Conservation (phyloP, 495 filamentous ascomycete genomes). For the Gamarada debralockiae region DNA sequence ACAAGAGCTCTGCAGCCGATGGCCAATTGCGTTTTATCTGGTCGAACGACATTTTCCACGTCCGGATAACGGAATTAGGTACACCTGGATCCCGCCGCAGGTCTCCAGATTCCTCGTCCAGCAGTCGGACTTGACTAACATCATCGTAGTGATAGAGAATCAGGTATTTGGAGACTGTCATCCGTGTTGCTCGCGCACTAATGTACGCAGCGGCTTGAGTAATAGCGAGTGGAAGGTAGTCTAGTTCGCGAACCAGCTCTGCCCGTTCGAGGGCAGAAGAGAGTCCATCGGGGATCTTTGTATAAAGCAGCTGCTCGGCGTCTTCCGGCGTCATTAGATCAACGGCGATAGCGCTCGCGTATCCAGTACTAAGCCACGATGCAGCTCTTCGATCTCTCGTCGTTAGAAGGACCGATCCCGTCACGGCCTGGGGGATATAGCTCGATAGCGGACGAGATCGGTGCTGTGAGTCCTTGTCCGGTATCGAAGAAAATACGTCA, state of each 20-base stretch:
- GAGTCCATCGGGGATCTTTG: conserved; percentile 33
- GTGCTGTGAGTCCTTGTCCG: background rate
- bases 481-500: conserved; percentile 23
- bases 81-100: conserved; percentile 29
- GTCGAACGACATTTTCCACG: conserved; percentile 47
- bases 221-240: conserved; percentile 19
- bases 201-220: conserved; percentile 23
- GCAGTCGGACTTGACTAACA: conserved; percentile 27
- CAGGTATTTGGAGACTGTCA: conserved; percentile 31
- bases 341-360: conserved; percentile 6
- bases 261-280: conserved; percentile 14
- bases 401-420: conserved; percentile 37
- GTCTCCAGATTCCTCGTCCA: conserved; percentile 39
- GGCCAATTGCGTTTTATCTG: conserved; percentile 32
- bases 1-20: conserved; percentile 36
- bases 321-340: conserved; percentile 9
- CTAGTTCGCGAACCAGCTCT: conserved; percentile 13
- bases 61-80: conserved; percentile 37
- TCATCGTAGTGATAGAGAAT: conserved; percentile 30
- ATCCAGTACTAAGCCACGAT: conserved; percentile 7
- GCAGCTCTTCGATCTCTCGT: conserved; percentile 31
- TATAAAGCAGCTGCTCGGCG: conserved; percentile 21
- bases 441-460: conserved; percentile 9
- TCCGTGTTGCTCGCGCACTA: conserved; percentile 12
- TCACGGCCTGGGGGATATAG: conserved; percentile 35